phyloP scores from a whole-genome alignment of 495 filamentous ascomycete species.

The Penicillium cinerascens region DNA sequence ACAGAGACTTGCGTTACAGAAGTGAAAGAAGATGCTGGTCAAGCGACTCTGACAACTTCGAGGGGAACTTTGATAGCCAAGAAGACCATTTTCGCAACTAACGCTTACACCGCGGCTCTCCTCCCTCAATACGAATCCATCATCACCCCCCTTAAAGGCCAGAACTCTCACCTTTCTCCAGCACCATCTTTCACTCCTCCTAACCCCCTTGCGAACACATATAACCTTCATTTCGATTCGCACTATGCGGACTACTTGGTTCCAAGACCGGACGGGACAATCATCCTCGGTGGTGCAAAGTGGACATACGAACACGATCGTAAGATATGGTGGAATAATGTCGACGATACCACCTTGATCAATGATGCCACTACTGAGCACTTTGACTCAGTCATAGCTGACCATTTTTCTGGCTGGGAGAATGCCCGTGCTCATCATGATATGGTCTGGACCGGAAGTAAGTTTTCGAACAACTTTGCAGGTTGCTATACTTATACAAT shows the following conservation, averaged over 20 bases:
- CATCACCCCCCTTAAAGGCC: neutral
- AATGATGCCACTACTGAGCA: neutral
- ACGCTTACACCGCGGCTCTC: neutral
- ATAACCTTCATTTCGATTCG: neutral
- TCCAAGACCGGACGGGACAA: slow-evolving; percentile 1
- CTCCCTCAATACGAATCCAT: neutral
- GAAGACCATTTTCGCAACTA: neutral
- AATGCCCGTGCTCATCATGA: neutral
- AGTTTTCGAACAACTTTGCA: neutral
- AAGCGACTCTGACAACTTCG: neutral
- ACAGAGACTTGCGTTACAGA: neutral
- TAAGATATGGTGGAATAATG: neutral
- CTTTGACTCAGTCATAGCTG: neutral
- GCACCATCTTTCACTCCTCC: neutral
- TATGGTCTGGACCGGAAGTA: slow-evolving; percentile 5
- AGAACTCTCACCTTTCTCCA: neutral
- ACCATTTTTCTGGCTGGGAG: slow-evolving; percentile 3
- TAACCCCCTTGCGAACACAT: neutral
- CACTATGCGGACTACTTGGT: neutral
- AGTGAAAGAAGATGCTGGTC: neutral
- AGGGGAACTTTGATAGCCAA: neutral
- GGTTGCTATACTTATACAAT: neutral
- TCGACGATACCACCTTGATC: neutral
- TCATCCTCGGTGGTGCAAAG: slow-evolving; percentile 1
- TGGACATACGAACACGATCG: slow-evolving; percentile 1